Evolutionary conservation across 441 rosid species (phyloP).

Genomic region (Populus tomentosa): DNA sequence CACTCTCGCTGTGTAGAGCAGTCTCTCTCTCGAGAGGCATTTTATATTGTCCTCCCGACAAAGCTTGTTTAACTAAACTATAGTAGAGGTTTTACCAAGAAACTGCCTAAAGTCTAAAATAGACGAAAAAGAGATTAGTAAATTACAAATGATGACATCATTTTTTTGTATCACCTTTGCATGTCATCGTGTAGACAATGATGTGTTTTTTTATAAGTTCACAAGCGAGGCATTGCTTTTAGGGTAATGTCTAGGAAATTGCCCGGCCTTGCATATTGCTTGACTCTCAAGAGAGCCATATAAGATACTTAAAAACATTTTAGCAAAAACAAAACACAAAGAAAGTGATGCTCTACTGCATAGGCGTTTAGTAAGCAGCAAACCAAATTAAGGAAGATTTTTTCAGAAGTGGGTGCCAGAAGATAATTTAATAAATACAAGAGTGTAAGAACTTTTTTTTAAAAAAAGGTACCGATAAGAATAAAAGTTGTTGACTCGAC

Average conservation of each 20-base stretch:
- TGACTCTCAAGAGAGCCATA: not conserved
- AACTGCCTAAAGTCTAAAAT: constrained; percentile 2
- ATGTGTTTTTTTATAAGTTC: too few species aligned
- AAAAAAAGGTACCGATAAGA: not conserved
- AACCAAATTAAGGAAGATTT: not conserved
- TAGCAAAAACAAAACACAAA: too few species aligned
- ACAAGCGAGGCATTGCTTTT: too few species aligned
- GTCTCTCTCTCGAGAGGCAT: not conserved
- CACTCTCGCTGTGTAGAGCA: not conserved
- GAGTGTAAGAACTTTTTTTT: not conserved
- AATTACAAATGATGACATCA: too few species aligned
- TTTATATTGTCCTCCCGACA: not conserved
- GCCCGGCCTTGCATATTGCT: not conserved
- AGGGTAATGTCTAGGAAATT: not conserved
- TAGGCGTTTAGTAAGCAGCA: not conserved
- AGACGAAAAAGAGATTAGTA: too few species aligned
- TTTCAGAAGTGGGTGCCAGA: not conserved
- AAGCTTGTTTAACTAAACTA: not conserved
- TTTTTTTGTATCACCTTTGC: too few species aligned
- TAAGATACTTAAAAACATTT: too few species aligned
- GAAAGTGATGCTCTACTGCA: not conserved
- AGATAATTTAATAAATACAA: not conserved
- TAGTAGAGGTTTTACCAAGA: not conserved
- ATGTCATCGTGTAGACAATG: too few species aligned
- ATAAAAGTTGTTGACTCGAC: not conserved